Conservation (phyloP, 1,139 yeast species). For the Debaryomyces psychrophilus region DNA sequence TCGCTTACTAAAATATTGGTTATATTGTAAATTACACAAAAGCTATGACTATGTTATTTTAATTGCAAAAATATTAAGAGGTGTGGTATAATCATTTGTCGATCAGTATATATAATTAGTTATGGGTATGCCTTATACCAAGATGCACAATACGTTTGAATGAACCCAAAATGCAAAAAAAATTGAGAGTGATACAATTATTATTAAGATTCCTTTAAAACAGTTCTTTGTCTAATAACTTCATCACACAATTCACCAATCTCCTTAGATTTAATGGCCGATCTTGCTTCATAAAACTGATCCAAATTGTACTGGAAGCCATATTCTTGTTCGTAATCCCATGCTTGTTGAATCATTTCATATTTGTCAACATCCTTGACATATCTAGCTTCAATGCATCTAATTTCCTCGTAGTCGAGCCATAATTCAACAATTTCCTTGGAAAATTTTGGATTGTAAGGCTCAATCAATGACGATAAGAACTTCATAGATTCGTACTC, state of each 20-base stretch:
- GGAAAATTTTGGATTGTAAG: constrained; percentile 67
- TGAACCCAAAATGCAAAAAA: background rate
- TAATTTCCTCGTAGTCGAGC: constrained; percentile 87
- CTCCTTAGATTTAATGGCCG: constrained; percentile 70
- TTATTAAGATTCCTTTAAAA: constrained; percentile 35
- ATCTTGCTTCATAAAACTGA: constrained; percentile 69
- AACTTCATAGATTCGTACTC: constrained; percentile 76
- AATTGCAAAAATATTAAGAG: constrained; percentile 2
- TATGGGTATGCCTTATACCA: background rate
- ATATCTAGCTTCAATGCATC: constrained; percentile 80
- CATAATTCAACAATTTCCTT: constrained; percentile 72
- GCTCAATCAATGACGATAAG: constrained; percentile 60
- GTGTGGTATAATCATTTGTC: background rate
- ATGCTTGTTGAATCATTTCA: constrained; percentile 87
- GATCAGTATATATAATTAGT: background rate
- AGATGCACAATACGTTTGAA: background rate
- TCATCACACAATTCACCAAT: constrained; percentile 73
- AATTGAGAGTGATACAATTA: background rate
- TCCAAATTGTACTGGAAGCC: constrained; percentile 59
- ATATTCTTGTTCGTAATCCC: constrained; percentile 79
- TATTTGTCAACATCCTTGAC: constrained; percentile 95
- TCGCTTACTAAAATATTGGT: background rate
- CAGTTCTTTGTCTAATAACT: constrained; percentile 58
- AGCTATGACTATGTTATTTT: background rate
- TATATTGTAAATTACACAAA: constrained; percentile 5